Conservation (phyloP, 176 grass and related monocot genomes). For the Alopecurus myosuroides region DNA sequence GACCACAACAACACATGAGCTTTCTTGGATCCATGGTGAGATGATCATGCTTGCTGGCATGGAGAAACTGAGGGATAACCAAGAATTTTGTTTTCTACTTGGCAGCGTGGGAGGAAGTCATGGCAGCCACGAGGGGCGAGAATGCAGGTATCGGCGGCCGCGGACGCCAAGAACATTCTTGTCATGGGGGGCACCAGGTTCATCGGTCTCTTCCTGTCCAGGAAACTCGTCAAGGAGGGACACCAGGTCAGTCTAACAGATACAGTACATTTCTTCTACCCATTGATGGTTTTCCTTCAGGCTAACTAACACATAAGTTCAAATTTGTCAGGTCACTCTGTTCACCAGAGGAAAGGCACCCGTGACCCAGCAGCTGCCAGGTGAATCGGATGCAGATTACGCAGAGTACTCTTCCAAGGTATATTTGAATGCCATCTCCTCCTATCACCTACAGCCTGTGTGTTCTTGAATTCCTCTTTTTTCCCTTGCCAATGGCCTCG, state of each 20-base stretch:
- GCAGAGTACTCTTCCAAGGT: conserved; percentile 82
- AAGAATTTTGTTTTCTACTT: conserved; percentile 19
- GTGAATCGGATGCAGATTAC: conserved; percentile 82
- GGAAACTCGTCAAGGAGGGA: conserved; percentile 79
- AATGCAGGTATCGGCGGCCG: conserved; percentile 51
- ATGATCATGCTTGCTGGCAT: neutral
- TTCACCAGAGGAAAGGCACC: conserved; percentile 96
- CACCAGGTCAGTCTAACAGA: conserved; percentile 87
- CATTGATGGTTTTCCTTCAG: too few species aligned
- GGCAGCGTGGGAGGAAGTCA: conserved; percentile 58
- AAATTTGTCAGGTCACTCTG: conserved; percentile 66
- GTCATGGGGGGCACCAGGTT: conserved; percentile 97
- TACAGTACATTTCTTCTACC: neutral
- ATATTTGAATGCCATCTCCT: neutral
- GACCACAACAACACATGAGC: neutral
- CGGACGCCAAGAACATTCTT: conserved; percentile 81
- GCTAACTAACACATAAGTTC: neutral
- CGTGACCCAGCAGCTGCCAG: conserved; percentile 83
- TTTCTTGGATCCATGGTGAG: neutral
- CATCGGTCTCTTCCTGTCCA: conserved; percentile 84
- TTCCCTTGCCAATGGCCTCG: neutral
- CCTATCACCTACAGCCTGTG: neutral
- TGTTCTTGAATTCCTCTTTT: neutral
- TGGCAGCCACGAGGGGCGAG: conserved; percentile 48
- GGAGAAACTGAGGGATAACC: neutral